Conservation (phyloP, 1,139 yeast species). For the Scheffersomyces insectosa region DNA sequence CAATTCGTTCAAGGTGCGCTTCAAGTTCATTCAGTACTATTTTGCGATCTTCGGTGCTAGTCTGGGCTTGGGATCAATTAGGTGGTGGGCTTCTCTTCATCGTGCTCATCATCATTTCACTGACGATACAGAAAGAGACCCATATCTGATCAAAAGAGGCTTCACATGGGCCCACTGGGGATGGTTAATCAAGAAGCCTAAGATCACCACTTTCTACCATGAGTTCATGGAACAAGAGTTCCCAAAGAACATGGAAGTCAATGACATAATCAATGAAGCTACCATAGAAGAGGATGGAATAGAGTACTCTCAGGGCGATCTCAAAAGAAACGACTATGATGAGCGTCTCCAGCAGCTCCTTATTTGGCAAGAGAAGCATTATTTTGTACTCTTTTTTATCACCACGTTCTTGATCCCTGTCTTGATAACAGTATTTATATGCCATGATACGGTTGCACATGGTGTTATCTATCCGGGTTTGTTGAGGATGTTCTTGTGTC, state of each 20-base stretch:
- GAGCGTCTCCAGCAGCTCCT: slow-evolving; percentile 30
- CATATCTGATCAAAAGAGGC: slow-evolving; percentile 63
- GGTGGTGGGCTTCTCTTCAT: slow-evolving; percentile 67
- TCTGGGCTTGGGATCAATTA: slow-evolving; percentile 61
- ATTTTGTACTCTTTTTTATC: slow-evolving; percentile 41
- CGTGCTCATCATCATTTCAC: slow-evolving; percentile 68
- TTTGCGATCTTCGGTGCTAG: slow-evolving; percentile 59
- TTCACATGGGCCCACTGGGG: slow-evolving; percentile 63
- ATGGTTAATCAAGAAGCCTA: slow-evolving; percentile 59
- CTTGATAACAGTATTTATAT: slow-evolving; percentile 37
- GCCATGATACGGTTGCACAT: slow-evolving; percentile 48
- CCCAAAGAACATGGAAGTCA: slow-evolving; percentile 27
- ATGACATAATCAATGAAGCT: slow-evolving; percentile 31
- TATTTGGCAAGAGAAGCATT: slow-evolving; percentile 59
- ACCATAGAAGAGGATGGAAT: slow-evolving; percentile 16
- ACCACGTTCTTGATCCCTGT: slow-evolving; percentile 54
- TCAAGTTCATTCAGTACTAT: slow-evolving; percentile 34
- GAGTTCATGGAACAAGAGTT: slow-evolving; percentile 44
- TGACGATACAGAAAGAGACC: slow-evolving; percentile 68
- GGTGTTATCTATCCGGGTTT: slow-evolving; percentile 66
- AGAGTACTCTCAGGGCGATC: slow-evolving; percentile 5
- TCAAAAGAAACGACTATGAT: slow-evolving; percentile 18
- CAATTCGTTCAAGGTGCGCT: slow-evolving; percentile 47
- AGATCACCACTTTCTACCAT: slow-evolving; percentile 31
- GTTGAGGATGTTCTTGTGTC: slow-evolving; percentile 55